Percentiles rank a stretch among this genome's conserved stretches.
These are phyloP conservation scores for Carpinus viminea DNA, from an alignment of 306 rosid species.

Conservation along the genomic window DNA sequence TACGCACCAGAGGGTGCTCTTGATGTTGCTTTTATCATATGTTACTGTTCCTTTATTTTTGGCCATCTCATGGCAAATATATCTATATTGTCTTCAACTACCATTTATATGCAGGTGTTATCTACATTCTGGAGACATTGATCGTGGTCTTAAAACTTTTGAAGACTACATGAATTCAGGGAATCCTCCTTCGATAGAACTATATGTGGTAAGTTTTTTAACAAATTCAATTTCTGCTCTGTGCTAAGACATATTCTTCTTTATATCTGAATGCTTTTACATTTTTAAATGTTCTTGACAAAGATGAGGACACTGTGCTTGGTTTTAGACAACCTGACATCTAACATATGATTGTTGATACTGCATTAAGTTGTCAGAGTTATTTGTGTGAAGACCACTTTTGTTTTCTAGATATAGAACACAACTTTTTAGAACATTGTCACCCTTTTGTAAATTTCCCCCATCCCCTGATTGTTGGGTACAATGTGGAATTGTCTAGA, in stretches of 20 bases:
- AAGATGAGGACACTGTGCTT: neutral
- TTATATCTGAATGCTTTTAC: neutral
- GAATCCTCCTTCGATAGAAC: slow-evolving; percentile 42
- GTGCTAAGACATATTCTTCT: slow-evolving; percentile 8
- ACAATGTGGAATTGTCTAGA: neutral
- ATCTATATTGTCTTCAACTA: slow-evolving; percentile 16
- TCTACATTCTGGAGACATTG: slow-evolving; percentile 73
- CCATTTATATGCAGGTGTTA: slow-evolving; percentile 67
- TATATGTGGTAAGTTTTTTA: slow-evolving; percentile 61
- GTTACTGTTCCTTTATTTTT: neutral
- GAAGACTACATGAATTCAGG: slow-evolving; percentile 51
- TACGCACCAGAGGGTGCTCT: neutral
- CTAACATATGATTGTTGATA: neutral
- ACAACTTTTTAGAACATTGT: neutral
- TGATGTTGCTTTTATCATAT: neutral
- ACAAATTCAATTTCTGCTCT: slow-evolving; percentile 6
- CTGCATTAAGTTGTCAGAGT: neutral
- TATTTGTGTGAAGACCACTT: neutral
- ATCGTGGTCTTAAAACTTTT: slow-evolving; percentile 57
- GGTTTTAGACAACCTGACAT: neutral
- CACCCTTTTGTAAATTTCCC: neutral
- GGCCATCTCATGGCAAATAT: neutral
- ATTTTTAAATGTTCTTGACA: neutral
- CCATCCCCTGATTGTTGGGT: neutral
- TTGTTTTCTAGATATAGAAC: neutral